phyloP scores from a whole-genome alignment of 805 yeast species.

The Metschnikowia lunata region DNA sequence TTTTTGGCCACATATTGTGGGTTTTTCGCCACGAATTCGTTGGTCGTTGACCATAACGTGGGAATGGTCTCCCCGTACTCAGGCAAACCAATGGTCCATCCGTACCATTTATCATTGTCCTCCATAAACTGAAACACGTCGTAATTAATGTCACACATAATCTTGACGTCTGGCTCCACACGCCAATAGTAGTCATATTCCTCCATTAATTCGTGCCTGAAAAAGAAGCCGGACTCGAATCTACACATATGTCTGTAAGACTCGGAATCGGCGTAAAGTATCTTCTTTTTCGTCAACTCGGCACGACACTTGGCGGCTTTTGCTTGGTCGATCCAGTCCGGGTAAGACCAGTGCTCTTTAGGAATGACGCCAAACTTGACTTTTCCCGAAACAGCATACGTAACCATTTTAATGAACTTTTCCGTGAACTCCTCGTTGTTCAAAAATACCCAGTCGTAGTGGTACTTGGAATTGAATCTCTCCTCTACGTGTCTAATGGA shows the following conservation, averaged over 20 bases:
- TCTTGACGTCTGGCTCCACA: neutral
- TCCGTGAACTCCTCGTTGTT: neutral
- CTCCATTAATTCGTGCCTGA: neutral
- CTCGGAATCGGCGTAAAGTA: neutral
- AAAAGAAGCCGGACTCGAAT: neutral
- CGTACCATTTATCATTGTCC: neutral
- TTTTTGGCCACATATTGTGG: neutral
- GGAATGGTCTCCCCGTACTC: neutral
- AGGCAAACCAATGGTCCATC: neutral
- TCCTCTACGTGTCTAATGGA: neutral
- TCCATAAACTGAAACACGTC: neutral
- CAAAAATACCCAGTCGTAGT: neutral
- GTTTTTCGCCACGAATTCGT: neutral
- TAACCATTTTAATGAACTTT: neutral
- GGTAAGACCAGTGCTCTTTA: neutral
- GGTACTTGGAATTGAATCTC: neutral
- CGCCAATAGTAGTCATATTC: neutral
- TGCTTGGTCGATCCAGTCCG: neutral
- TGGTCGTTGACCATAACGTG: neutral
- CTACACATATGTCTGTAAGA: neutral
- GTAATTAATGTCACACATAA: neutral
- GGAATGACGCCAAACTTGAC: neutral
- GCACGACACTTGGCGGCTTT: neutral
- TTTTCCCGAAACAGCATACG: neutral
- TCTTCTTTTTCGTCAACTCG: neutral